A percentile compares a stretch with the other conserved stretches of the same genome.
Evolutionary conservation across 805 yeast species (phyloP).

Genomic region (Saccharomycopsis javanensis): DNA sequence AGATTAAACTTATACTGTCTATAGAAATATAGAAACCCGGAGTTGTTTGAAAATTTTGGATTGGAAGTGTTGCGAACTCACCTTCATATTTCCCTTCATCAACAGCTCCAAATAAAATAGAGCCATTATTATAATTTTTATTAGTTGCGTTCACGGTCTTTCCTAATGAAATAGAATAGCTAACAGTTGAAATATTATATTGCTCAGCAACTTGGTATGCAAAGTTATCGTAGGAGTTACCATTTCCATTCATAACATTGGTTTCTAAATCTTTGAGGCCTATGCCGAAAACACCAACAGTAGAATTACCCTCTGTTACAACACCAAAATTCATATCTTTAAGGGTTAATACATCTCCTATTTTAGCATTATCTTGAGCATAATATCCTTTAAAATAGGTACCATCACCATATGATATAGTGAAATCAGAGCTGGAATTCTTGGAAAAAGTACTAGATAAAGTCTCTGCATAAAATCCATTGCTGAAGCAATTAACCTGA

Average conservation of each 20-base stretch:
- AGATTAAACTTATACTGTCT: slow-evolving; percentile 6
- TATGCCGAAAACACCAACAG: slow-evolving; percentile 65
- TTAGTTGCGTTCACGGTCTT: slow-evolving; percentile 21
- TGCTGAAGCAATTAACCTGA: slow-evolving; percentile 26
- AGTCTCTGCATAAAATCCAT: slow-evolving; percentile 31
- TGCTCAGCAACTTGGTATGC: slow-evolving; percentile 51
- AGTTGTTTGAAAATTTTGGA: slow-evolving; percentile 15
- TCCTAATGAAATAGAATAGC: slow-evolving; percentile 56
- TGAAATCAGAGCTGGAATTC: slow-evolving; percentile 27
- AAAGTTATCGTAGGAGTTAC: slow-evolving; percentile 45
- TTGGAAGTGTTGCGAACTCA: slow-evolving; percentile 37
- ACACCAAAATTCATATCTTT: slow-evolving; percentile 59
- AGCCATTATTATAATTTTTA: slow-evolving; percentile 32
- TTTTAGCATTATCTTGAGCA: slow-evolving; percentile 52
- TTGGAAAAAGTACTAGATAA: slow-evolving; percentile 28
- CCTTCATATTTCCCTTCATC: slow-evolving; percentile 56
- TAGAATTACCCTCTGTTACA: slow-evolving; percentile 52
- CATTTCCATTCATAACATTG: slow-evolving; percentile 29
- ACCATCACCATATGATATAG: slow-evolving; percentile 39
- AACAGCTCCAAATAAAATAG: slow-evolving; percentile 61
- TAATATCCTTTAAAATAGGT: slow-evolving; percentile 41
- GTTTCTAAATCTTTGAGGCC: slow-evolving; percentile 62
- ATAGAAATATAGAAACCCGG: slow-evolving; percentile 8
- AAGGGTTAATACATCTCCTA: slow-evolving; percentile 39
- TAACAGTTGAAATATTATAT: slow-evolving; percentile 45